Evolutionary conservation across 225 moss, liverwort and hornwort genomes (phyloP), one percentile per base, ranked within the genome.

Genomic region (Physcomitrium patens): DNA sequence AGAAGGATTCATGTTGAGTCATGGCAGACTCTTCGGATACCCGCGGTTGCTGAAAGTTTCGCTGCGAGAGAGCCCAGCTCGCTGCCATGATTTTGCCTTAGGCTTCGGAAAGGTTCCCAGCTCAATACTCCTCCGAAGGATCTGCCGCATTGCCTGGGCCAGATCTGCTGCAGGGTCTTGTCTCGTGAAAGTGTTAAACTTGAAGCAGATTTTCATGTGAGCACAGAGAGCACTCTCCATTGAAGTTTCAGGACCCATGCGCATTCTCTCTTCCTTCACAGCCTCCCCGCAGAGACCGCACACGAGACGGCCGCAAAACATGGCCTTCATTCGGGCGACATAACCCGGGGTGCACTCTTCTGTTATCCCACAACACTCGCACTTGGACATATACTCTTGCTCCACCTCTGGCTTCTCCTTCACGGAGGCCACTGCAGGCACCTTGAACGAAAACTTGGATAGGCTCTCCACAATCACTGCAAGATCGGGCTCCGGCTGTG

Each of bases 251-350:
- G 80, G 72, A 4, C 81, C 84, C 75, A 89, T 69, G 17, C 82
- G 85, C 61, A 80, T 85, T 27, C 85, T 78, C 77, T 95, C 95
- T 76, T 95, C 95, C 77, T 95, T 95, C 63, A 93, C 95, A 12
- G 95, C 95, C 73, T 93, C 95, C 3, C 89, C 86, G 23, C 95
- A 95, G 2, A 95, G 78, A 9, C 95, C 95, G n/a, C 95, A 95
- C 11, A 95, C 79, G 16, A 89, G 84, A 26, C 88, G 89, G 27
- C 88, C 91, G 17, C 89, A 95, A 41, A 88, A 91, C 0, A 79
- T 80, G 26, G 81, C 86, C 37, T 85, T 91, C 78, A 88, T 88
- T 52, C 86, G 91, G 7, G 80, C 83, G 1, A 93, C 82, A 12
- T 95, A 93, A 0, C 86, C 89, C 2, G 76, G 86, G 0, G 95